Evolutionary conservation across 495 filamentous ascomycete species (phyloP).

Genomic region (Saxophila tyrrhenica): DNA sequence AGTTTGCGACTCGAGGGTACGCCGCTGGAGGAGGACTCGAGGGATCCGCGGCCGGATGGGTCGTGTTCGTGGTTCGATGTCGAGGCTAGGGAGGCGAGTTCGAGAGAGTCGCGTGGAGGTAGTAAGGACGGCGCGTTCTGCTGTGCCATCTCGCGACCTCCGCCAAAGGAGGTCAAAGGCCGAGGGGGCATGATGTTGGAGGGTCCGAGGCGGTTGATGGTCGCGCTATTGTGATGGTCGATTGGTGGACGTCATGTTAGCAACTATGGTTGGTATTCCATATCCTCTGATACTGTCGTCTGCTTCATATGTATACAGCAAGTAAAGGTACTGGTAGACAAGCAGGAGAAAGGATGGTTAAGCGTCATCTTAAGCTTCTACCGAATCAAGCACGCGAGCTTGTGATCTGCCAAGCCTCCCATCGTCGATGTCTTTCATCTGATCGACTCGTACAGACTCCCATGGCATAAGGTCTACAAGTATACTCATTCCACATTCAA

Average conservation of each 20-base stretch:
- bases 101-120: constrained; percentile 76
- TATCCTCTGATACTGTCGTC: no score
- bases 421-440: no score
- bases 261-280: no score
- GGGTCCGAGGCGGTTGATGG: neutral
- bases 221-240: no score
- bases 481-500: no score
- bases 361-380: neutral
- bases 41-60: constrained; percentile 45
- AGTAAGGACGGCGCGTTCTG: neutral
- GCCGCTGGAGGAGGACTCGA: constrained; percentile 68
- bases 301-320: no score
- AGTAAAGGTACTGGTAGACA: no score
- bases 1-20: constrained; percentile 83
- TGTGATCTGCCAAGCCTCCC: no score
- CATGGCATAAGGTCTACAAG: no score
- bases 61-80: constrained; percentile 45
- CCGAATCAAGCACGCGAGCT: no score
- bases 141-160: neutral
- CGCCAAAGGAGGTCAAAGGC: neutral
- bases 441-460: no score
- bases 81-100: constrained; percentile 86
- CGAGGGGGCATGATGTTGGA: neutral
- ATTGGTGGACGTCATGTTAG: no score
- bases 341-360: neutral